Evolutionary conservation across 352 stramenopile species (phyloP).

Genomic region (Phytophthora vignae): DNA sequence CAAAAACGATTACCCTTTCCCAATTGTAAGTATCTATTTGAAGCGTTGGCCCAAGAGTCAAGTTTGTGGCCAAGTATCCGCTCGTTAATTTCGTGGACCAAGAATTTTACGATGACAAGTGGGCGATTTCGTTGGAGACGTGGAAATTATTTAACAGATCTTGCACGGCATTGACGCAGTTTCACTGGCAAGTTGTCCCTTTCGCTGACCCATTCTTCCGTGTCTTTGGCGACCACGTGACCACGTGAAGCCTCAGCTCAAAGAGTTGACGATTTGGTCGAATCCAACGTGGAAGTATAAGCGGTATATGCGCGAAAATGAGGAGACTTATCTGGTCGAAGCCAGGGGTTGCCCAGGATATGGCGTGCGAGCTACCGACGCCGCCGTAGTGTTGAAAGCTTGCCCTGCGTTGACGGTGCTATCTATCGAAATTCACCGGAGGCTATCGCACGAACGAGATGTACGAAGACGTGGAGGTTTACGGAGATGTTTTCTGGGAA

Average conservation of each 20-base stretch:
- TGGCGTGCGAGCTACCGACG: neutral
- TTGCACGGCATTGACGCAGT: neutral
- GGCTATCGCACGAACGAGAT: neutral
- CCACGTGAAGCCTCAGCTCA: constrained; percentile 2
- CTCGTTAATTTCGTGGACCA: neutral
- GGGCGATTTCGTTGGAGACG: constrained; percentile 2
- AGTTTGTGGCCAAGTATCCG: constrained; percentile 3
- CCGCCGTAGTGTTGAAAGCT: neutral
- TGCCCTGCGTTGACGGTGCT: neutral
- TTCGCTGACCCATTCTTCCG: constrained; percentile 7
- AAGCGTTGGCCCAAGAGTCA: constrained; percentile 1
- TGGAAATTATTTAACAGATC: constrained; percentile 11
- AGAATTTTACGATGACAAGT: neutral
- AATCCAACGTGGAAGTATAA: constrained; percentile 2
- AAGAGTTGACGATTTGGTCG: constrained; percentile 1
- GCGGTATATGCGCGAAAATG: neutral
- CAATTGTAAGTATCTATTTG: neutral
- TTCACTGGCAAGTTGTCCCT: constrained; percentile 6
- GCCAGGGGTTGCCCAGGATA: neutral
- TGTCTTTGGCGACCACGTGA: constrained; percentile 18
- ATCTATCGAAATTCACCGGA: constrained; percentile 1
- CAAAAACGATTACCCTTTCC: neutral
- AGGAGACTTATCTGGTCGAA: neutral
- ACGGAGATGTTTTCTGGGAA: constrained; percentile 15
- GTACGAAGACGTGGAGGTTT: constrained; percentile 4